These are phyloP conservation scores for Paecilomyces variotii DNA, from an alignment of 2,329 filamentous ascomycete species.

Conservation along the genomic window DNA sequence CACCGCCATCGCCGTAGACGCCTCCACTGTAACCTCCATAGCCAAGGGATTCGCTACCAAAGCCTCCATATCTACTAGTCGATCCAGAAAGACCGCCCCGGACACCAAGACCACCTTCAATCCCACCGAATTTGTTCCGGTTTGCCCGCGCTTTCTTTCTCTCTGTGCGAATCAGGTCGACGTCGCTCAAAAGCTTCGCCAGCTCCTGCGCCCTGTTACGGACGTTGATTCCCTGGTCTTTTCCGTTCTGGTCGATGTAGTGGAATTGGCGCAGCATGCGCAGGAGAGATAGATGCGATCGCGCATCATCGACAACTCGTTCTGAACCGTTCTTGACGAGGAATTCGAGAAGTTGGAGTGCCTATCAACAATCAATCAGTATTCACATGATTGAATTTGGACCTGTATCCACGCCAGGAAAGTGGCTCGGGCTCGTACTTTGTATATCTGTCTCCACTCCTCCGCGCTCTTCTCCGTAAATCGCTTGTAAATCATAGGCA, in stretches of 20 bases:
- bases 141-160: conserved; percentile 84
- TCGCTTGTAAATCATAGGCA: conserved; percentile 99
- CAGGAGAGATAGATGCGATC: conserved; percentile 86
- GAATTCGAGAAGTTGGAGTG: conserved; percentile 88
- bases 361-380: conserved; percentile 31
- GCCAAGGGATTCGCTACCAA: conserved; percentile 66
- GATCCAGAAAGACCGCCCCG: conserved; percentile 50
- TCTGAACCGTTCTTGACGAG: conserved; percentile 98
- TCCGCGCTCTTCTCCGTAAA: conserved; percentile 98
- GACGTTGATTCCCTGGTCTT: conserved; percentile 97
- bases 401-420: not conserved
- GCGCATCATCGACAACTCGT: conserved; percentile 91
- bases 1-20: conserved; percentile 93
- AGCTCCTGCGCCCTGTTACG: conserved; percentile 94
- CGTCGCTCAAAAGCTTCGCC: conserved; percentile 80
- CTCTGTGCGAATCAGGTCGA: conserved; percentile 47
- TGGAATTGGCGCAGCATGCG: conserved; percentile 99
- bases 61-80: conserved; percentile 70
- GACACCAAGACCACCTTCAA: conserved; percentile 68
- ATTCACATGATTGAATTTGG: not conserved
- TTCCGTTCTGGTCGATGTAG: conserved; percentile 90
- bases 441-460: conserved; percentile 99
- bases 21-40: conserved; percentile 63
- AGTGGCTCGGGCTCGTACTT: conserved; percentile 45
- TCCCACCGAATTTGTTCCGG: conserved; percentile 90